phyloP scores from a whole-genome alignment of 345 rosid genomes.

The Euphorbia peplus region DNA sequence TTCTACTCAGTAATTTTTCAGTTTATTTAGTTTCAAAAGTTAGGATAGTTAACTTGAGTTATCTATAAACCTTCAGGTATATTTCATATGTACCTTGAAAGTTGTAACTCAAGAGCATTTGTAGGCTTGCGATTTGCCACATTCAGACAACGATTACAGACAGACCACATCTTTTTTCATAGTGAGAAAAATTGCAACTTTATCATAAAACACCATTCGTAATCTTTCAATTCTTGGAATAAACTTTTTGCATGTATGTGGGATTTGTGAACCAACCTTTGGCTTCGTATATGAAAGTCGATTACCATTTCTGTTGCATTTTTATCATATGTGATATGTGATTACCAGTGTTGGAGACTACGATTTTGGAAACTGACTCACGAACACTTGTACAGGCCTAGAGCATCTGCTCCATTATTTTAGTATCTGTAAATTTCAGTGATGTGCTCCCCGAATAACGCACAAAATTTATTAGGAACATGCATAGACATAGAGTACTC shows the following conservation, averaged over 20 bases:
- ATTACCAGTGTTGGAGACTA: too few relatives aligned
- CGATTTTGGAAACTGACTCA: too few relatives aligned
- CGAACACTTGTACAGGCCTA: too few relatives aligned
- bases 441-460: too few relatives aligned
- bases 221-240: neutral
- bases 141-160: slow-evolving; percentile 15
- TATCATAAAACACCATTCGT: neutral
- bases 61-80: slow-evolving; percentile 1
- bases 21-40: neutral
- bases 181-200: neutral
- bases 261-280: slow-evolving; percentile 2
- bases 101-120: slow-evolving; percentile 3
- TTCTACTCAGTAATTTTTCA: too few relatives aligned
- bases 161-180: slow-evolving; percentile 2
- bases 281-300: neutral
- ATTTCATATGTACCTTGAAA: slow-evolving; percentile 1
- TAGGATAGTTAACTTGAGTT: neutral
- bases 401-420: too few relatives aligned
- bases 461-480: too few relatives aligned
- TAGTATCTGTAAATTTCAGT: too few relatives aligned
- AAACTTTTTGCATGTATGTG: neutral
- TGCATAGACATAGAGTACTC: too few relatives aligned
- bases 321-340: too few relatives aligned
- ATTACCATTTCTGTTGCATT: neutral
- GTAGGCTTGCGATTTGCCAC: neutral